These are phyloP conservation scores for Ajuga chamaepitys DNA, from an alignment of 257 asterid genomes.

Conservation along the genomic window DNA sequence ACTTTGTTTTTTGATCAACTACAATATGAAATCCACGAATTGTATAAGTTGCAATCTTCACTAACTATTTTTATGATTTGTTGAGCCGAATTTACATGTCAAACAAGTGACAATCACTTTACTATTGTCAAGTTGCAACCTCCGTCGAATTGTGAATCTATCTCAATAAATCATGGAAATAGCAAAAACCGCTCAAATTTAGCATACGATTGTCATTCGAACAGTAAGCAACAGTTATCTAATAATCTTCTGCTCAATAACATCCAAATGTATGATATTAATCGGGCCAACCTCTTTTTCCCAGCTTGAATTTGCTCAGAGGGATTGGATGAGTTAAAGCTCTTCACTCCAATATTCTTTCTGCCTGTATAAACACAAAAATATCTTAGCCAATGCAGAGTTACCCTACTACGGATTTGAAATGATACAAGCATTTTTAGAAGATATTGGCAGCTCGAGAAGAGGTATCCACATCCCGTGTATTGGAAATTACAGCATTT, in stretches of 20 bases:
- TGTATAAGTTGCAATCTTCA: too few species aligned
- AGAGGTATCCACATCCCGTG: not conserved
- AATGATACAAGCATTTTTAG: not conserved
- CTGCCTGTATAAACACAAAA: slow-evolving; percentile 28
- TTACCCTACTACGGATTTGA: not conserved
- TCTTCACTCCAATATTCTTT: slow-evolving; percentile 24
- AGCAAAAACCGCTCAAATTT: too few species aligned
- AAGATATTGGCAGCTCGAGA: not conserved
- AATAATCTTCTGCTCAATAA: slow-evolving; percentile 3
- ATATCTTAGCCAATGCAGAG: slow-evolving; percentile 6
- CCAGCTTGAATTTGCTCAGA: slow-evolving; percentile 32
- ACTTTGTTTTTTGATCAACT: too few species aligned
- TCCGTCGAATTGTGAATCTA: too few species aligned
- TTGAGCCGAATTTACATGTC: too few species aligned
- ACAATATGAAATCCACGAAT: too few species aligned
- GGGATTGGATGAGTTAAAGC: slow-evolving; percentile 20
- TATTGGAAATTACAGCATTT: not conserved
- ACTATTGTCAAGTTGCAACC: too few species aligned
- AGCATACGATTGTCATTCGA: too few species aligned
- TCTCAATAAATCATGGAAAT: too few species aligned
- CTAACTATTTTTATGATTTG: too few species aligned
- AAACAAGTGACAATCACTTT: too few species aligned
- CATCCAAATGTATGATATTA: slow-evolving; percentile 4
- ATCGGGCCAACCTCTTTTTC: slow-evolving; percentile 45
- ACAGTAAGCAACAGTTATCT: not conserved